Conservation (phyloP, 2,329 filamentous ascomycete genomes). For the Alternaria gansuensis region DNA sequence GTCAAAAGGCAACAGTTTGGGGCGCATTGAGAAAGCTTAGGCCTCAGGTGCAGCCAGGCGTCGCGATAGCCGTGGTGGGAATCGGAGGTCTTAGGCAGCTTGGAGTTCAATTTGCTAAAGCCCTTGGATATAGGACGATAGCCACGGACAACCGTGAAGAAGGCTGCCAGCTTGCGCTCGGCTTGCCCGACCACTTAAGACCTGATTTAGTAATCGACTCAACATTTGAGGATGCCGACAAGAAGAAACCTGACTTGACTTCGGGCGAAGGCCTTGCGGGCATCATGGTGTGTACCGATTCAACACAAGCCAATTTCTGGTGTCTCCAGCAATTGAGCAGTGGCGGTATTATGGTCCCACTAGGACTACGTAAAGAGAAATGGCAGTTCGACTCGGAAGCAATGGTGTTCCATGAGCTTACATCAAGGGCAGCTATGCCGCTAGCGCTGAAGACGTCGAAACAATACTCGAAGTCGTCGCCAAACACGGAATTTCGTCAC, state of each 20-base stretch:
- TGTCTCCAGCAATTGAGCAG: conserved; percentile 36
- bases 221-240: conserved; percentile 20
- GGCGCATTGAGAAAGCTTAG: conserved; percentile 34
- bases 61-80: conserved; percentile 81
- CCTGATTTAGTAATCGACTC: conserved; percentile 36
- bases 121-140: conserved; percentile 35
- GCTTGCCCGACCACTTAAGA: conserved; percentile 27
- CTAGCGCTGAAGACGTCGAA: conserved; percentile 36
- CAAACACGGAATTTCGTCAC: conserved; percentile 31
- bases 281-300: conserved; percentile 41
- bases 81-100: conserved; percentile 82
- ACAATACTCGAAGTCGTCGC: conserved; percentile 38
- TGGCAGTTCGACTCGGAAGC: conserved; percentile 40
- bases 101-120: conserved; percentile 73
- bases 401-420: conserved; percentile 38
- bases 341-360: conserved; percentile 35
- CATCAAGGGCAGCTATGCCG: conserved; percentile 40
- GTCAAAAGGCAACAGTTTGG: conserved; percentile 39
- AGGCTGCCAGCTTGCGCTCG: conserved; percentile 32
- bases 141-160: conserved; percentile 41
- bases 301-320: conserved; percentile 35
- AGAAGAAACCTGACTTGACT: conserved; percentile 29
- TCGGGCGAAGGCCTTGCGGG: conserved; percentile 36
- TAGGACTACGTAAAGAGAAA: conserved; percentile 38
- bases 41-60: conserved; percentile 64